phyloP scores from a whole-genome alignment of 768 basidiomycete genomes.

The Strobilomyces dryophilus region DNA sequence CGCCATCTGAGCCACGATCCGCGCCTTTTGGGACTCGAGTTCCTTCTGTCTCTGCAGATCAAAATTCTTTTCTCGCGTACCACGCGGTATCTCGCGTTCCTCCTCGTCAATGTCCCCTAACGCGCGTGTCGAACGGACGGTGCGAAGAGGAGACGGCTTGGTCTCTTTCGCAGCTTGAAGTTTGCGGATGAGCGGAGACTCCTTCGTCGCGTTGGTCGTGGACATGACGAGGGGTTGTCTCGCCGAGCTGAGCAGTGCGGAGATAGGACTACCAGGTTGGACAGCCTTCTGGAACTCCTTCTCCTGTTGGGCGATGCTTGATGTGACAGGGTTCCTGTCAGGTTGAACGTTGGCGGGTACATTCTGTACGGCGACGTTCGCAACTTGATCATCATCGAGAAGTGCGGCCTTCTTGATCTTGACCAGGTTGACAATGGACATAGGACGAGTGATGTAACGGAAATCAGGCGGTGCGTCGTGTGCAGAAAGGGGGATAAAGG shows the following conservation, averaged over 20 bases:
- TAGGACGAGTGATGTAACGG: conserved; percentile 53
- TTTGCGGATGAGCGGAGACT: conserved; percentile 43
- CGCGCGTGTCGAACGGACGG: conserved; percentile 35
- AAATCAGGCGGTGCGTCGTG: conserved; percentile 76
- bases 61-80: conserved; percentile 36
- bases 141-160: conserved; percentile 52
- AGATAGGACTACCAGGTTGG: conserved; percentile 92
- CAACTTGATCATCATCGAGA: conserved; percentile 59
- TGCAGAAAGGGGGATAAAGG: conserved; percentile 75
- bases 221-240: conserved; percentile 81
- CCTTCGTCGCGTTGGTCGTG: conserved; percentile 39
- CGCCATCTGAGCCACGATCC: conserved; percentile 93
- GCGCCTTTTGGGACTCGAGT: conserved; percentile 85
- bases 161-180: conserved; percentile 49
- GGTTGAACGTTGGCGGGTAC: conserved; percentile 20
- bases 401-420: conserved; percentile 58
- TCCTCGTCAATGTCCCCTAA: conserved; percentile 47
- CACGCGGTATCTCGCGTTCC: conserved; percentile 37
- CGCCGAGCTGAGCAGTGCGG: conserved; percentile 84
- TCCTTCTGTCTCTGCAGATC: conserved; percentile 58
- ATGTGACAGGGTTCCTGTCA: conserved; percentile 42
- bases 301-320: conserved; percentile 80
- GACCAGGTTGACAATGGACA: conserved; percentile 66
- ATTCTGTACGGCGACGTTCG: conserved; percentile 41
- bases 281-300: conserved; percentile 96